Percentiles rank a stretch among this genome's conserved stretches.
Evolutionary conservation across 257 asterid genomes (phyloP).

Genomic region (Echites panduratus): DNA sequence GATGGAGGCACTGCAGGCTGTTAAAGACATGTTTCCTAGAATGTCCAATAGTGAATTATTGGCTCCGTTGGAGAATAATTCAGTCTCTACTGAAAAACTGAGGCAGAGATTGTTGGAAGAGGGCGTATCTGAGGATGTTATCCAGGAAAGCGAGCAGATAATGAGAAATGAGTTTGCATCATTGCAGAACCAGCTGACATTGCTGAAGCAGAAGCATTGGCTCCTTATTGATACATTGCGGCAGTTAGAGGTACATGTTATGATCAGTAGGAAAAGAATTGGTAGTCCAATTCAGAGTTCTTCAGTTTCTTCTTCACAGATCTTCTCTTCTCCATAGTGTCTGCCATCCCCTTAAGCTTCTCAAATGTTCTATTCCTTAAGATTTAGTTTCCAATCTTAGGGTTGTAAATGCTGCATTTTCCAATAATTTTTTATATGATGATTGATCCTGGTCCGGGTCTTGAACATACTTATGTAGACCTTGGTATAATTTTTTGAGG

Average conservation of each 20-base stretch:
- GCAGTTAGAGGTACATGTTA: conserved; percentile 87
- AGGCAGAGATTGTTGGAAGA: conserved; percentile 74
- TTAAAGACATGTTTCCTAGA: conserved; percentile 92
- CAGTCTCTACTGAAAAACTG: conserved; percentile 69
- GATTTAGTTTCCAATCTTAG: no score
- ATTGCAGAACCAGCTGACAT: conserved; percentile 63
- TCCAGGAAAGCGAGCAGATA: conserved; percentile 80
- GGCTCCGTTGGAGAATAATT: conserved; percentile 68
- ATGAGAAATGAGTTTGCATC: conserved; percentile 74
- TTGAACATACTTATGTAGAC: conserved; percentile 1
- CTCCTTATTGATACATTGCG: conserved; percentile 74
- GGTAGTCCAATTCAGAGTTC: conserved; percentile 32
- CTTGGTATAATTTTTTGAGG: background rate
- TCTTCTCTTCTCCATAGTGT: conserved; percentile 29
- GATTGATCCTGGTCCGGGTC: conserved; percentile 11
- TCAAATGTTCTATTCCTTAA: background rate
- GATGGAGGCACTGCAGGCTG: conserved; percentile 89
- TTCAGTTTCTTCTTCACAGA: conserved; percentile 30
- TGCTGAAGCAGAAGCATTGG: conserved; percentile 85
- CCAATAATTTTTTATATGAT: background rate
- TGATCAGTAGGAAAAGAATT: conserved; percentile 34
- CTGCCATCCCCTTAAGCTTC: background rate
- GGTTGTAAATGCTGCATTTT: background rate
- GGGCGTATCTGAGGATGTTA: conserved; percentile 55
- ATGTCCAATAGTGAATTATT: conserved; percentile 88